Conservation (phyloP, 805 yeast species). For the Saccharomycopsis amapae region DNA sequence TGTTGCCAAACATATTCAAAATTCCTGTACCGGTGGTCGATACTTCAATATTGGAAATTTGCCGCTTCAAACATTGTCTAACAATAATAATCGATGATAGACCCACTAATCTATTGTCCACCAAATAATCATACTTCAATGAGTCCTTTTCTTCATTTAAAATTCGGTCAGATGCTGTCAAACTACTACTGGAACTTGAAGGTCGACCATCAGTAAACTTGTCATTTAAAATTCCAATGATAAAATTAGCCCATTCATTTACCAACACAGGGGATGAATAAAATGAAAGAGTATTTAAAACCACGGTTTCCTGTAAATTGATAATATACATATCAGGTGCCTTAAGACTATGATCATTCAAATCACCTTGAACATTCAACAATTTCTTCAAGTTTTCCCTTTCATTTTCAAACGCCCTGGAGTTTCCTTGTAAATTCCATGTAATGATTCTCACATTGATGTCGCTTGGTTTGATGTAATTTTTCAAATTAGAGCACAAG, state of each 20-base stretch:
- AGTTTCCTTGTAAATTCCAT: slow-evolving; percentile 35
- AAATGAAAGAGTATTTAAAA: slow-evolving; percentile 35
- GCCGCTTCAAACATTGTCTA: slow-evolving; percentile 28
- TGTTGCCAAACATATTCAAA: slow-evolving; percentile 52
- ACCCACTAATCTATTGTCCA: slow-evolving; percentile 45
- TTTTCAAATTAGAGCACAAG: slow-evolving; percentile 13
- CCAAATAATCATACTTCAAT: slow-evolving; percentile 30
- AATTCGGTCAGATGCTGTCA: slow-evolving; percentile 8
- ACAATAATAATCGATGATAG: slow-evolving; percentile 42
- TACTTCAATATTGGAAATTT: slow-evolving; percentile 34
- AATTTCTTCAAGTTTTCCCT: slow-evolving; percentile 22
- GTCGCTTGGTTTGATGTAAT: slow-evolving; percentile 16
- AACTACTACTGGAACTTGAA: slow-evolving; percentile 5
- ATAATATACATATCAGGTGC: slow-evolving; percentile 34
- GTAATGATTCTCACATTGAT: slow-evolving; percentile 29
- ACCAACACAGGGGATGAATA: slow-evolving; percentile 31
- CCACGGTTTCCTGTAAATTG: slow-evolving; percentile 45
- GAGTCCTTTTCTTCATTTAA: slow-evolving; percentile 15
- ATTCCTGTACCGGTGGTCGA: slow-evolving; percentile 51
- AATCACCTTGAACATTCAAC: slow-evolving; percentile 17
- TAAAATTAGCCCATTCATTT: slow-evolving; percentile 29
- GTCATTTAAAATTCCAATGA: slow-evolving; percentile 24
- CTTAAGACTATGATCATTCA: not conserved
- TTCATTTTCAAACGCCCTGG: slow-evolving; percentile 21
- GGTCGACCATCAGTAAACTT: not conserved